Base-by-base conservation (phyloP, 1,284 basidiomycete genomes). In the Mycena sp. region DNA sequence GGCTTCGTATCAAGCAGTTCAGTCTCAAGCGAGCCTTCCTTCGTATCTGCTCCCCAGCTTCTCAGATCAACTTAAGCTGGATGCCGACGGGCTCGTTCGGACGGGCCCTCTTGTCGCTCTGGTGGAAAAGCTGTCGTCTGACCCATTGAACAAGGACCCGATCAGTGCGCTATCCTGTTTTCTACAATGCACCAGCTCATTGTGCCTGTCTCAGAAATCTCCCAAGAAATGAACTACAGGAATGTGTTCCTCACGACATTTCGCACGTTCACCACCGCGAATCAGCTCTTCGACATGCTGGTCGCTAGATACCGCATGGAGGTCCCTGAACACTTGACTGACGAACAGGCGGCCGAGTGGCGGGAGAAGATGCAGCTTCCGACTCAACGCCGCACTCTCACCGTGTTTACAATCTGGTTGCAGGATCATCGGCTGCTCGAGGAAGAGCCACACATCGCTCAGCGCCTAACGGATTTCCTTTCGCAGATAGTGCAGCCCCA, bases 191-290 rank as follows among this genome's bases (percentile, higher is more conserved):
- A 43, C 50, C 30, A 78, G 78, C 69, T 73, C 50, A 66, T 35
- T 14, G 44, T 57, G 32, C 38, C 35, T 49, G 54, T 30, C 49
- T 23, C 73, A 84, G 85, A 78, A 69, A 70, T 78, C 49, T 75
- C 78, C 2, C 81, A 83, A 63, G 83, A 85, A 57, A 78, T 77
- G 1, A 74, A 77, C 9, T 94, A 87, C 74, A 83, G 87, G 45
- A 83, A 86, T 25, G 82, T 85, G 7, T 94, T 95, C 76, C 78
- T 95, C 44, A 88, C 86, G 78, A 95, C 93, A 11, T 93, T 91
- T 77, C 85, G 87, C 32, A 91, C 92, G 0, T 94, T 95, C 72
- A 89, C 87, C 30, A 87, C 86, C 6, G 83, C 92, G 2, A 83
- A 88, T 53, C 80, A 83, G 43, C 76, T 95, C 11, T 88, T 94